Conservation (phyloP, 164 flowering plant species). For the Vitis rotundifolia region DNA sequence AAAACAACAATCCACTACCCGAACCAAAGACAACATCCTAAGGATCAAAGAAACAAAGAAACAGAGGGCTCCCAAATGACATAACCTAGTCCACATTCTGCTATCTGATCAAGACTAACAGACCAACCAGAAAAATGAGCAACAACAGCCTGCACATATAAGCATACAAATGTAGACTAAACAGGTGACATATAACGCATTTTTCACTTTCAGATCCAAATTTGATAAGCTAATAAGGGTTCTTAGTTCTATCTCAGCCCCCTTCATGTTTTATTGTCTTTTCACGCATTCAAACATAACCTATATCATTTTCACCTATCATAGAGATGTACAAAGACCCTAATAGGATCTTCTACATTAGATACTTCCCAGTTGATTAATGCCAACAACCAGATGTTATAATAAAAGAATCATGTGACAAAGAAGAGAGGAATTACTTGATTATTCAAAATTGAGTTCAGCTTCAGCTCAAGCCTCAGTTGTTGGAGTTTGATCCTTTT, state of each 20-base stretch:
- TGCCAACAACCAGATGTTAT: not conserved
- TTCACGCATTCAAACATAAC: not conserved
- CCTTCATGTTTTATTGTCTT: not conserved
- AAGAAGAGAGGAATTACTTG: constrained; percentile 51
- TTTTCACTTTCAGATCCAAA: not conserved
- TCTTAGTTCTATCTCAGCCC: not conserved
- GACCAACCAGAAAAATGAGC: too few species aligned
- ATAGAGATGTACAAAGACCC: not conserved
- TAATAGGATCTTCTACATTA: not conserved
- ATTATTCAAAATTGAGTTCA: constrained; percentile 52
- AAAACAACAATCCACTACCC: too few species aligned
- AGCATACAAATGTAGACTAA: not conserved
- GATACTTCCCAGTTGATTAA: not conserved
- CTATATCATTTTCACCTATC: not conserved
- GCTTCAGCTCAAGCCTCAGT: constrained; percentile 64
- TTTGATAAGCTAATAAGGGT: not conserved
- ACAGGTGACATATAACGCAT: not conserved
- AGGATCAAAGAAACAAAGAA: too few species aligned
- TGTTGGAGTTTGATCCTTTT: constrained; percentile 66
- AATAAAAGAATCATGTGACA: not conserved
- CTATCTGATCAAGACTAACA: too few species aligned
- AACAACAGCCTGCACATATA: not conserved
- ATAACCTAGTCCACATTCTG: too few species aligned
- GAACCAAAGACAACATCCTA: too few species aligned
- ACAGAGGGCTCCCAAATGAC: too few species aligned